These are phyloP conservation scores for Lenzites betulinus DNA, from an alignment of 768 basidiomycete genomes.

Conservation along the genomic window DNA sequence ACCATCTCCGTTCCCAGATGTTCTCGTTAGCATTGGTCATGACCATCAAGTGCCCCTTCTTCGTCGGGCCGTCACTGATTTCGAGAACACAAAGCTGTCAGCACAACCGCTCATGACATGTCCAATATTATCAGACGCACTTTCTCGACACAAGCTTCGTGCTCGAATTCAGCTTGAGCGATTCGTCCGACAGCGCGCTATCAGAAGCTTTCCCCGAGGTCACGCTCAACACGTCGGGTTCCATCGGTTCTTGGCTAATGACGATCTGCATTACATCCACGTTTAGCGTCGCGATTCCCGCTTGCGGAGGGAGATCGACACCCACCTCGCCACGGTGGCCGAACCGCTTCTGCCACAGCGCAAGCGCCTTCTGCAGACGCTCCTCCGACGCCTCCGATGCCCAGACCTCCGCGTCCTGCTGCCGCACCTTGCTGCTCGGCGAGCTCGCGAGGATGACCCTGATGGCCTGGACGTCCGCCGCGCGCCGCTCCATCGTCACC, in stretches of 20 bases:
- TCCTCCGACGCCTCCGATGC: constrained; percentile 54
- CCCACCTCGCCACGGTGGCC: constrained; percentile 75
- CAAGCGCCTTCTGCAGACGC: constrained; percentile 65
- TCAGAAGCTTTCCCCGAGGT: constrained; percentile 36
- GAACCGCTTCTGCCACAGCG: constrained; percentile 83
- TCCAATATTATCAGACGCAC: constrained; percentile 43
- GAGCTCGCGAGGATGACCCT: constrained; percentile 70
- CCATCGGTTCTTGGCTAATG: constrained; percentile 68
- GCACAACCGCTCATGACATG: background rate
- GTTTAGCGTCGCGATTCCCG: background rate
- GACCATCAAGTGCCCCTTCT: constrained; percentile 81
- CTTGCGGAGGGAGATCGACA: constrained; percentile 11
- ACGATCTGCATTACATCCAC: constrained; percentile 57
- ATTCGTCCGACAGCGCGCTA: constrained; percentile 47
- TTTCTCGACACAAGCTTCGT: constrained; percentile 74
- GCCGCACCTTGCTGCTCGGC: constrained; percentile 44
- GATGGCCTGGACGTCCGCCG: constrained; percentile 90
- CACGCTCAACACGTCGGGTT: constrained; percentile 49
- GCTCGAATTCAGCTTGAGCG: constrained; percentile 67
- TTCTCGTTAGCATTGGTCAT: constrained; percentile 80
- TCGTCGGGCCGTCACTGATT: constrained; percentile 82
- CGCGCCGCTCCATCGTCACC: constrained; percentile 67
- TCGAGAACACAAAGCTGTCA: constrained; percentile 1
- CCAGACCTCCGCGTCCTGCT: constrained; percentile 62
- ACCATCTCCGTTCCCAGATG: constrained; percentile 83